phyloP scores from a whole-genome alignment of 2,329 filamentous ascomycete species.

The Venturia nashicola region DNA sequence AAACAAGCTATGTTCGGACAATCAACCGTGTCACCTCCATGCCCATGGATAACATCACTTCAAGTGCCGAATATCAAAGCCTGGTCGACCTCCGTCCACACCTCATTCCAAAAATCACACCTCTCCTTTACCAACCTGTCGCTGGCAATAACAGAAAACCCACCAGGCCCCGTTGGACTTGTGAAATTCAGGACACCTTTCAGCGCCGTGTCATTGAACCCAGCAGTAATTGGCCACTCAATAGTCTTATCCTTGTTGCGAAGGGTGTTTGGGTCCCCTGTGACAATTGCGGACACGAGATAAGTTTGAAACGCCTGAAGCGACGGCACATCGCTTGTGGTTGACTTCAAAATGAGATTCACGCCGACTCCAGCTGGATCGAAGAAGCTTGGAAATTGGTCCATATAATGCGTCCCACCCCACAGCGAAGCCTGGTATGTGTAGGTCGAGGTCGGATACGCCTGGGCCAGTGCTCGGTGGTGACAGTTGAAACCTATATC shows the following conservation, averaged over 20 bases:
- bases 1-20: neutral
- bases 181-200: neutral
- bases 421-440: neutral
- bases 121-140: neutral
- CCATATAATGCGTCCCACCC: neutral
- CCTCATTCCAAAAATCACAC: slow-evolving; percentile 3
- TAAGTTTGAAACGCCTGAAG: neutral
- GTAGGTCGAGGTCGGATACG: neutral
- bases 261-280: slow-evolving; percentile 3
- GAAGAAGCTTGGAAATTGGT: neutral
- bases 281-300: neutral
- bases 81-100: neutral
- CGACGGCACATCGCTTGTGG: neutral
- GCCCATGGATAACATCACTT: neutral
- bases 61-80: neutral
- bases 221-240: neutral
- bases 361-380: neutral
- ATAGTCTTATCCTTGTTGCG: neutral
- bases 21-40: neutral
- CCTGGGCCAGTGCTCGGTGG: neutral
- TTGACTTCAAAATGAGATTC: neutral
- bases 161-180: neutral
- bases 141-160: neutral
- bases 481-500: neutral
- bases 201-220: neutral